Conservation (phyloP, 192 early-diverging fungal species). For the Podila minutissima region DNA sequence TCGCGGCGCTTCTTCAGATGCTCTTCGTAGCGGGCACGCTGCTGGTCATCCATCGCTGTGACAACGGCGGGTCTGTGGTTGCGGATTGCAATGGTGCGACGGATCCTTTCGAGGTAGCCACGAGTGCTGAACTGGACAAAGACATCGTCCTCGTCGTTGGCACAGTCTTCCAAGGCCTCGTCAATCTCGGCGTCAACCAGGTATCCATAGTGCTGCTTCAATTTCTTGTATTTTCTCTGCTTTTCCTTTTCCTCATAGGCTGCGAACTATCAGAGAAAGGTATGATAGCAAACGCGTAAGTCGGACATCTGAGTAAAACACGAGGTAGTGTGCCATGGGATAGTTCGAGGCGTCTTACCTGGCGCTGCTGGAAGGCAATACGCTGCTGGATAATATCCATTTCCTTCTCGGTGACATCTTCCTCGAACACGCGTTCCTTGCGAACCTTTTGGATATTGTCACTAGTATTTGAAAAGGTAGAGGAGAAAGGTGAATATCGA, state of each 20-base stretch:
- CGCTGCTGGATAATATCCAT: constrained; percentile 91
- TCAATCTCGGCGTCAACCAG: constrained; percentile 87
- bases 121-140: constrained; percentile 85
- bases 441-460: constrained; percentile 78
- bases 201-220: constrained; percentile 81
- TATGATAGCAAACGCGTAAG: neutral
- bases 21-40: constrained; percentile 88
- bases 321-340: neutral
- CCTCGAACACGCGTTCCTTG: constrained; percentile 89
- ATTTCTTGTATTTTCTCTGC: constrained; percentile 80
- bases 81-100: constrained; percentile 74
- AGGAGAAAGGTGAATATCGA: neutral
- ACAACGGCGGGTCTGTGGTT: constrained; percentile 53
- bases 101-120: constrained; percentile 76
- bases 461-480: constrained; percentile 45
- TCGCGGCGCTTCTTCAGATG: constrained; percentile 85
- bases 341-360: constrained; percentile 44
- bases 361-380: constrained; percentile 89
- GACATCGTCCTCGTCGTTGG: constrained; percentile 90
- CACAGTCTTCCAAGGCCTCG: constrained; percentile 80
- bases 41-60: constrained; percentile 79
- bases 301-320: neutral
- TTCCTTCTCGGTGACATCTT: constrained; percentile 92
- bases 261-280: constrained; percentile 66
- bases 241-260: constrained; percentile 87